A percentile compares a stretch with the other conserved stretches of the same genome.
These are phyloP conservation scores for Hericium erinaceus DNA, from an alignment of 768 basidiomycete species.

Conservation along the genomic window DNA sequence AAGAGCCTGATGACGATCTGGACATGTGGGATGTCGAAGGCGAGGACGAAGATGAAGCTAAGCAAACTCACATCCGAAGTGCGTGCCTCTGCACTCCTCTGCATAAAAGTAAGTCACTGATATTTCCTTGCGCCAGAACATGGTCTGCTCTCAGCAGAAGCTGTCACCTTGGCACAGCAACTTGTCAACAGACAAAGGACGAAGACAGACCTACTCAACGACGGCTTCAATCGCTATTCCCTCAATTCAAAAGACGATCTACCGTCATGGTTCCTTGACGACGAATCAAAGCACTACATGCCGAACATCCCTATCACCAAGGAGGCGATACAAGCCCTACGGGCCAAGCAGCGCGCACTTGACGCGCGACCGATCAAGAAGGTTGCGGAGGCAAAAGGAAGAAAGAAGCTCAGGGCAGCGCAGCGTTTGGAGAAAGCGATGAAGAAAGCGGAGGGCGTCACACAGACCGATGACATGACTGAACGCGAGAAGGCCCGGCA, in stretches of 20 bases:
- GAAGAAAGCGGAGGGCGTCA: slow-evolving; percentile 94
- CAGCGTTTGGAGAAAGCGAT: slow-evolving; percentile 83
- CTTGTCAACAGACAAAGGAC: slow-evolving; percentile 88
- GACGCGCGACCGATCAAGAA: slow-evolving; percentile 99
- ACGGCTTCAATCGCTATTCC: slow-evolving; percentile 93
- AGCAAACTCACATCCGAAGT: slow-evolving; percentile 63
- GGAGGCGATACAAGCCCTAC: slow-evolving; percentile 79
- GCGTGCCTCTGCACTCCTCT: slow-evolving; percentile 16
- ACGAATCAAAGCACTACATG: slow-evolving; percentile 89
- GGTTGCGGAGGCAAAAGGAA: slow-evolving; percentile 94
- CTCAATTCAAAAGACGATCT: slow-evolving; percentile 87
- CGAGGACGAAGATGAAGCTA: slow-evolving; percentile 63
- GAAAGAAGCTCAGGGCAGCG: slow-evolving; percentile 87
- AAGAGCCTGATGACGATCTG: slow-evolving; percentile 34
- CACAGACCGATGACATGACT: slow-evolving; percentile 80
- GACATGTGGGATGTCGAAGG: slow-evolving; percentile 78
- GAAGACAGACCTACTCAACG: slow-evolving; percentile 81
- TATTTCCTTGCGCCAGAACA: slow-evolving; percentile 39
- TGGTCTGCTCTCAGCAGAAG: slow-evolving; percentile 81
- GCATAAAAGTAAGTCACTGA: background rate
- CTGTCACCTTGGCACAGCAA: slow-evolving; percentile 83
- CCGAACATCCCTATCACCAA: slow-evolving; percentile 95
- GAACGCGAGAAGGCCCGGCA: slow-evolving; percentile 92
- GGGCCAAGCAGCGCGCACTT: slow-evolving; percentile 84
- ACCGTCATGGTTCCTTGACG: slow-evolving; percentile 95